Conservation (phyloP, 495 filamentous ascomycete species). For the Podospora anserina region DNA sequence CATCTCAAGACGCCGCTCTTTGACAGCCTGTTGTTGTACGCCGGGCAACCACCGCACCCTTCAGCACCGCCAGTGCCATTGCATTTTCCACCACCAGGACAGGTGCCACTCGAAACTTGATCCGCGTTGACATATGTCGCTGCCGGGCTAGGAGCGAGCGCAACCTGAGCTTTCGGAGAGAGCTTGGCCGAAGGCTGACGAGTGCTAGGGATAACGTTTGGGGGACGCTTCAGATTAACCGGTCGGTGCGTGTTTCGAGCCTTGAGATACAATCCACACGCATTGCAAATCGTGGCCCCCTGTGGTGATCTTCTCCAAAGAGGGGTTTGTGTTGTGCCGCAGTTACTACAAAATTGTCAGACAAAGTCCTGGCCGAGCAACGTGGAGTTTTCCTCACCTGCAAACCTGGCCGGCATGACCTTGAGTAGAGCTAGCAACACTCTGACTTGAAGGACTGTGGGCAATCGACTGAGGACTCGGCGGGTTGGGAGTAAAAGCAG, state of each 20-base stretch:
- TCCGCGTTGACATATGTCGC: constrained; percentile 78
- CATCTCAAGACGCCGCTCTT: constrained; percentile 69
- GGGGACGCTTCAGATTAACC: constrained; percentile 75
- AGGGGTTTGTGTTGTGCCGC: constrained; percentile 86
- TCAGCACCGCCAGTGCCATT: constrained; percentile 97
- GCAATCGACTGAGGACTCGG: constrained; percentile 19
- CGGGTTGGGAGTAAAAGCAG: constrained; percentile 13
- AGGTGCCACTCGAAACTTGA: constrained; percentile 72
- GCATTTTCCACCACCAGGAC: constrained; percentile 90
- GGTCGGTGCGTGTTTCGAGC: constrained; percentile 86
- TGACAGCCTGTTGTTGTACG: constrained; percentile 93
- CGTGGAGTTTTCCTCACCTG: constrained; percentile 42
- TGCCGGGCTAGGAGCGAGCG: constrained; percentile 44
- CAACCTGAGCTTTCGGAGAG: constrained; percentile 33
- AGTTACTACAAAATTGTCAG: constrained; percentile 64
- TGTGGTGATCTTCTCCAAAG: constrained; percentile 92
- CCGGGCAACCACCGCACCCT: constrained; percentile 92
- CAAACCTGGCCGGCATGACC: constrained; percentile 50
- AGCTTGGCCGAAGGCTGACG: constrained; percentile 37
- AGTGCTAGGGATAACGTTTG: constrained; percentile 40
- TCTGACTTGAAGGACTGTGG: constrained; percentile 19
- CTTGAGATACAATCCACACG: constrained; percentile 92
- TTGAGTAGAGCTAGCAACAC: constrained; percentile 16
- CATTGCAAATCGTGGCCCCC: constrained; percentile 95
- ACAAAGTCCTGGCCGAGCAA: constrained; percentile 24